Evolutionary conservation across 768 basidiomycete genomes (phyloP), one percentile per base, ranked within the genome.

Genomic region (Lactarius tabidus): DNA sequence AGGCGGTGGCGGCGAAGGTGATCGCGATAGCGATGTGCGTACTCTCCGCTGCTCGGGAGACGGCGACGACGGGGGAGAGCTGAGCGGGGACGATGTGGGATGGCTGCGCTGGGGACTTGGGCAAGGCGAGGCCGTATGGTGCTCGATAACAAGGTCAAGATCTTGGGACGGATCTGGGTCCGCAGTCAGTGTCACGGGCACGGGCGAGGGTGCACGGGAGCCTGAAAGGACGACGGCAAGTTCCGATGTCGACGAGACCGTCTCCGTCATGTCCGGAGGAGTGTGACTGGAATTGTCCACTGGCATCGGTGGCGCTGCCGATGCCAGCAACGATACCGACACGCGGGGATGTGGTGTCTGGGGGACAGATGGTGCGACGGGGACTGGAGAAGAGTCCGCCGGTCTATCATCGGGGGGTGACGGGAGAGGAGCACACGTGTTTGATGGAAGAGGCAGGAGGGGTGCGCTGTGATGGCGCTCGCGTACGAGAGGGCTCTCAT

Each of bases 31-130:
- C 9, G 52, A 18, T 31, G 29, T 3, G 0, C 31, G 52, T 20
- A 3, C 17, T 54, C 52, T 20, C 28, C 52, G 31, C 33, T 17
- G 33, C 33, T 57, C 60, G 36, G 60, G 60, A 59, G 39, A 53
- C 2, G 69, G 69, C 2, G 67, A 65, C 1, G 60, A 38, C 0
- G 64, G 67, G 8, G 64, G 69, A 2, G 69, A 68, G n/a, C 60
- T 65, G 1, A 70, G 64, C 0, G 69, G 69, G 7, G 69, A 70
- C 3, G 67, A 55, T 6, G 57, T 23, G 14, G 48, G 63, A 52
- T n/a, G 41, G 5, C 17, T 7, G 23, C 29, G 35, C 3, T 17
- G 59, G n/a, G 54, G 45, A 29, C 45, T 57, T 5, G 63, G 39
- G n/a, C 6, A 6, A 17, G 26, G 48, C 14, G 28, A 26, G 2